Conservation (phyloP, 2,329 filamentous ascomycete genomes). For the Pseudofabraea citricarpa region DNA sequence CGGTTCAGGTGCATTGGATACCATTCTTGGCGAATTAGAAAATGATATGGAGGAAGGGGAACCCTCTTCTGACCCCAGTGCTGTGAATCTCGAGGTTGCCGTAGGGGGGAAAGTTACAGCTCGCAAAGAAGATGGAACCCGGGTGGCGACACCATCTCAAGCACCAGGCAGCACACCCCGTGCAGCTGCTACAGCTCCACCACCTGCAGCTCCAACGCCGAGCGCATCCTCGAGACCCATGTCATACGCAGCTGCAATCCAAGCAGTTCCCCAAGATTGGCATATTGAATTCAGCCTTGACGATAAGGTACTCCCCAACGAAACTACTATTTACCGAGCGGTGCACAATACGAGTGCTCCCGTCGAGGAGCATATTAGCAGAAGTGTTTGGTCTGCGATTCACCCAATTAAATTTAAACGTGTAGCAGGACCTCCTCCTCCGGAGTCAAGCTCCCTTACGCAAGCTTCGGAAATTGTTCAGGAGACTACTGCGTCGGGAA, state of each 20-base stretch:
- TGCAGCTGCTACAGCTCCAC: conserved; percentile 34
- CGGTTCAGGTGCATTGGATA: conserved; percentile 66
- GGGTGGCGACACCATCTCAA: conserved; percentile 77
- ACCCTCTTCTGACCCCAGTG: conserved; percentile 71
- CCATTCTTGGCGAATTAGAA: conserved; percentile 86
- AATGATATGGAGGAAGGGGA: conserved; percentile 73
- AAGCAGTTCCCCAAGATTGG: conserved; percentile 84
- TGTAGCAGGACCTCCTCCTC: conserved; percentile 75
- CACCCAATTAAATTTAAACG: conserved; percentile 91
- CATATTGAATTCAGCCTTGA: conserved; percentile 94
- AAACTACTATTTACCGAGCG: conserved; percentile 93
- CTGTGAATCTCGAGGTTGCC: conserved; percentile 87
- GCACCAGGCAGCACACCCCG: conserved; percentile 39
- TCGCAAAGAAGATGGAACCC: conserved; percentile 84
- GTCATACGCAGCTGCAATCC: conserved; percentile 81
- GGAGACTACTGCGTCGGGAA: conserved; percentile 51
- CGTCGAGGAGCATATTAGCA: conserved; percentile 60
- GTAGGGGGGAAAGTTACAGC: conserved; percentile 85
- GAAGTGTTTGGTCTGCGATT: conserved; percentile 84
- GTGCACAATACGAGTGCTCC: conserved; percentile 60
- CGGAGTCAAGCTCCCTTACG: conserved; percentile 62
- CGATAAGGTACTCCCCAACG: conserved; percentile 76
- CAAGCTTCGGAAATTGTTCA: conserved; percentile 43
- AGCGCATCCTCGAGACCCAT: conserved; percentile 57
- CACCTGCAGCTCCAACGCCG: conserved; percentile 34